These are phyloP conservation scores for Sutorius eximius DNA, from an alignment of 1,284 basidiomycete species.

Conservation along the genomic window DNA sequence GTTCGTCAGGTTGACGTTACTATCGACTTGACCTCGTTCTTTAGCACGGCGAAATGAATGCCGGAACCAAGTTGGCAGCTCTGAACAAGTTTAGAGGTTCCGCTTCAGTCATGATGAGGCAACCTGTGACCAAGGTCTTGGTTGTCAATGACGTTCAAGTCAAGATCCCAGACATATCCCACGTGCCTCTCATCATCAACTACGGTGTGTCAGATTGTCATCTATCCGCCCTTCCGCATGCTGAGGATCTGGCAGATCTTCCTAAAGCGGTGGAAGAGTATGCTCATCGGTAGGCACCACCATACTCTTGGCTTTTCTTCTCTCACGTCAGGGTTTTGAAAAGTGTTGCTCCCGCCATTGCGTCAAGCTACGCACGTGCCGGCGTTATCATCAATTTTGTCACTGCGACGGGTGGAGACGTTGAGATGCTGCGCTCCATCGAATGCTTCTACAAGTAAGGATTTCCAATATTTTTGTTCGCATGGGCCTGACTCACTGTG, in stretches of 20 bases:
- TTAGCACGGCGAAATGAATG: slow-evolving; percentile 86
- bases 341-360: slow-evolving; percentile 80
- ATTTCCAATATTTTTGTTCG: background rate
- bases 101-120: slow-evolving; percentile 57
- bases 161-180: slow-evolving; percentile 85
- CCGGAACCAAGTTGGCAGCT: slow-evolving; percentile 75
- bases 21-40: slow-evolving; percentile 10
- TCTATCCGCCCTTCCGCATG: background rate
- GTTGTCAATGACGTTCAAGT: slow-evolving; percentile 91
- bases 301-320: background rate
- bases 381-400: slow-evolving; percentile 94
- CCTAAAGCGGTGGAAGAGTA: slow-evolving; percentile 96
- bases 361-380: slow-evolving; percentile 75
- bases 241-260: slow-evolving; percentile 58
- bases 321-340: slow-evolving; percentile 5
- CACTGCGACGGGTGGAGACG: slow-evolving; percentile 93
- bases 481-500: slow-evolving; percentile 8
- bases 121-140: slow-evolving; percentile 67
- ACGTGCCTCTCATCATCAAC: slow-evolving; percentile 90
- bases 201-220: slow-evolving; percentile 56
- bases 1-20: slow-evolving; percentile 1
- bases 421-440: slow-evolving; percentile 96
- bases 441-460: slow-evolving; percentile 92
- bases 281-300: slow-evolving; percentile 71
- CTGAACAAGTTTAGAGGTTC: slow-evolving; percentile 76